phyloP scores from a whole-genome alignment of 805 yeast species.

The Pichia manshurica region DNA sequence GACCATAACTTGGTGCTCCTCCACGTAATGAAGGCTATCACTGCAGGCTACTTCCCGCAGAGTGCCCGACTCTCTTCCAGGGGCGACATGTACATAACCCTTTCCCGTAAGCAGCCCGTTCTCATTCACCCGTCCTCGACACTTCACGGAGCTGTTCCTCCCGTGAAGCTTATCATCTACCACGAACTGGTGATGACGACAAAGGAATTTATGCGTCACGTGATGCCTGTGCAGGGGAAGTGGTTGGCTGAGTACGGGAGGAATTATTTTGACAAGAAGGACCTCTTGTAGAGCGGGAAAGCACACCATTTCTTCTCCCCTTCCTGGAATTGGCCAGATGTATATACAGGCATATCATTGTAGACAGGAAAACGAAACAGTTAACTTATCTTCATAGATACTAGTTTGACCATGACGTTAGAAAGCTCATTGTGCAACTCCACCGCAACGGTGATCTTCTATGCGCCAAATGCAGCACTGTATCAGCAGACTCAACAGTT shows the following conservation, averaged over 20 bases:
- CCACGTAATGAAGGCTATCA: slow-evolving; percentile 47
- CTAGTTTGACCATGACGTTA: neutral
- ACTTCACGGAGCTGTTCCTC: slow-evolving; percentile 58
- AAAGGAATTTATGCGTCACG: slow-evolving; percentile 82
- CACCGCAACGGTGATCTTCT: slow-evolving; percentile 34
- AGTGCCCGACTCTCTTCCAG: slow-evolving; percentile 50
- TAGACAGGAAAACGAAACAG: too few relatives aligned
- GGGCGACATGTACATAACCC: slow-evolving; percentile 66
- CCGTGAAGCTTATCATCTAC: slow-evolving; percentile 67
- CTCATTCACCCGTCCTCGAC: slow-evolving; percentile 83
- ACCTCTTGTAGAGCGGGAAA: neutral
- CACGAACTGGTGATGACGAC: slow-evolving; percentile 81
- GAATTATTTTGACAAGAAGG: slow-evolving; percentile 35
- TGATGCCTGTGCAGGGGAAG: slow-evolving; percentile 62
- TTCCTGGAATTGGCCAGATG: neutral
- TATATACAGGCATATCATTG: neutral
- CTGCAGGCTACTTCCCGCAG: slow-evolving; percentile 67
- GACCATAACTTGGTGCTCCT: slow-evolving; percentile 13
- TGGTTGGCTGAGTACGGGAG: slow-evolving; percentile 78
- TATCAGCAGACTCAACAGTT: slow-evolving; percentile 47
- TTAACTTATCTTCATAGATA: too few relatives aligned
- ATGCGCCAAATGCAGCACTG: slow-evolving; percentile 44
- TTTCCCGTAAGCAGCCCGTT: slow-evolving; percentile 66
- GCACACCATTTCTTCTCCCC: too few relatives aligned
- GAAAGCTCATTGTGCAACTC: slow-evolving; percentile 2